phyloP scores from a whole-genome alignment of 345 rosid genomes.

The Rhizophora mangle region DNA sequence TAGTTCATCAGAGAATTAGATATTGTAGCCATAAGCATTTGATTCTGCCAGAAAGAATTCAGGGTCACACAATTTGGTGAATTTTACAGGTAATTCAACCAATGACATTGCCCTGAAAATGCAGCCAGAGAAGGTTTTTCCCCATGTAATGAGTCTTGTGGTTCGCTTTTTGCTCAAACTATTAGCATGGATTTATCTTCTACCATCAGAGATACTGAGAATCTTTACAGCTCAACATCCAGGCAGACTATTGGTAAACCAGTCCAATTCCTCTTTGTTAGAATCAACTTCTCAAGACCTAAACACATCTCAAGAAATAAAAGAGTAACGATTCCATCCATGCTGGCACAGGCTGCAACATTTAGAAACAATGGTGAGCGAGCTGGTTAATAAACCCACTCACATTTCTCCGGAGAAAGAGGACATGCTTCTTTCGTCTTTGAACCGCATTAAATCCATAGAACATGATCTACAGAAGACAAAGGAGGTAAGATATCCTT shows the following conservation, averaged over 20 bases:
- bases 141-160: conserved; percentile 30
- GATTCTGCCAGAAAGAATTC: neutral
- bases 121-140: conserved; percentile 28
- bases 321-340: conserved; percentile 54
- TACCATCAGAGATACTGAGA: conserved; percentile 44
- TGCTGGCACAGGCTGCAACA: conserved; percentile 83
- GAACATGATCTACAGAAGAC: conserved; percentile 90
- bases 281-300: conserved; percentile 36
- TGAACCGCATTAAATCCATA: conserved; percentile 73
- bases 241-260: conserved; percentile 38
- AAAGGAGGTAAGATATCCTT: conserved; percentile 49
- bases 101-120: conserved; percentile 27
- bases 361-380: conserved; percentile 68
- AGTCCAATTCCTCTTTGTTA: conserved; percentile 27
- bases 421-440: conserved; percentile 70
- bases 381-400: conserved; percentile 55
- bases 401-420: conserved; percentile 89
- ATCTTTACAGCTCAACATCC: conserved; percentile 27
- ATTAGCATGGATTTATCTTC: conserved; percentile 46
- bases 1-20: too few relatives aligned
- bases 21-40: too few relatives aligned
- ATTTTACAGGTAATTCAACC: conserved; percentile 47
- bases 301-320: conserved; percentile 32
- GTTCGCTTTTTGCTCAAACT: conserved; percentile 45
- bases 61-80: conserved; percentile 5